Percentiles rank a stretch among this genome's conserved stretches.
Evolutionary conservation across 1,284 basidiomycete species (phyloP).

Genomic region (Mycosarcoma maydis): DNA sequence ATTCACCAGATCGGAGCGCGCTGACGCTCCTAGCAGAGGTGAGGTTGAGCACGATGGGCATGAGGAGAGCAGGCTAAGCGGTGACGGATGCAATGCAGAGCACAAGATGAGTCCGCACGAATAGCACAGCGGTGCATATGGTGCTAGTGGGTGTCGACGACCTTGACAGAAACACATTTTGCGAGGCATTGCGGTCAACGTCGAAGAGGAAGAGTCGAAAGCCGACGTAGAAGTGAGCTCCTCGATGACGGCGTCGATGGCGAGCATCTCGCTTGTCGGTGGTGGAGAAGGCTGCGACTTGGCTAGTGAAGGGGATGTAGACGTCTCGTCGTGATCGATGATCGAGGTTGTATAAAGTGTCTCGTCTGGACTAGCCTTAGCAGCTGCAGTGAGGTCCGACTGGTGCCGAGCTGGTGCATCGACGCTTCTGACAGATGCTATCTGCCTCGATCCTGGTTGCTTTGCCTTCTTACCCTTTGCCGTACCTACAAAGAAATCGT

Average conservation of each 20-base stretch:
- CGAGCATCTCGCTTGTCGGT: constrained; percentile 42
- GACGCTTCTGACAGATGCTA: neutral
- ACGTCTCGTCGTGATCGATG: constrained; percentile 2
- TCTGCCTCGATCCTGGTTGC: neutral
- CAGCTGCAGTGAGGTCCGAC: neutral
- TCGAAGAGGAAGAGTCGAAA: neutral
- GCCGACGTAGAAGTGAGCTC: constrained; percentile 24
- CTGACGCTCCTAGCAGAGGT: constrained; percentile 26
- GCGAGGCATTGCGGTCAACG: constrained; percentile 1
- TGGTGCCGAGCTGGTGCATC: neutral
- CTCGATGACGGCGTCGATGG: constrained; percentile 40
- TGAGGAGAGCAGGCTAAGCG: constrained; percentile 27
- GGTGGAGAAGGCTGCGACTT: constrained; percentile 25
- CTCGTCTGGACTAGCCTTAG: neutral
- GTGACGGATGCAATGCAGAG: constrained; percentile 30
- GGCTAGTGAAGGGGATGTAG: neutral
- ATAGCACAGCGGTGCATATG: constrained; percentile 44
- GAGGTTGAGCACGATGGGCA: constrained; percentile 36
- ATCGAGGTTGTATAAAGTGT: neutral
- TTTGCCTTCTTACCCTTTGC: constrained; percentile 32
- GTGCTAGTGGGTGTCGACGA: constrained; percentile 27
- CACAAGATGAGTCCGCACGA: constrained; percentile 43
- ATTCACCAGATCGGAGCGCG: constrained; percentile 31
- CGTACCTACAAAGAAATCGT: constrained; percentile 32
- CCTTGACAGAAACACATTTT: constrained; percentile 50